phyloP scores from a whole-genome alignment of 805 yeast species.

The Nakazawaea sp. region DNA sequence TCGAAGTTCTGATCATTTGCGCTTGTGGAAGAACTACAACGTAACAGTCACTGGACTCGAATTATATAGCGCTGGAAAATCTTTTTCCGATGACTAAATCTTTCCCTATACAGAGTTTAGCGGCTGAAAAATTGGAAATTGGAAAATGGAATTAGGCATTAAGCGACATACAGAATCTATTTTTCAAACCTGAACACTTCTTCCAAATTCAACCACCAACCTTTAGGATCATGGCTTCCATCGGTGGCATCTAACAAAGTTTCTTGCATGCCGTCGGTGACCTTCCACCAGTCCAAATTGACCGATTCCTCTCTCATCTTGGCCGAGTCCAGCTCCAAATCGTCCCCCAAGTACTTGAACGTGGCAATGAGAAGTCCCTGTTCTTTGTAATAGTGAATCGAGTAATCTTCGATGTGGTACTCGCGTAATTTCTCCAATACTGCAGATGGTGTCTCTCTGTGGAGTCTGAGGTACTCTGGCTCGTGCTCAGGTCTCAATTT shows the following conservation, averaged over 20 bases:
- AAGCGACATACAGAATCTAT: no score
- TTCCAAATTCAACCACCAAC: constrained; percentile 31
- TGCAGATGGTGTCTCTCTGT: constrained; percentile 22
- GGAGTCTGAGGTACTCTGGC: constrained; percentile 30
- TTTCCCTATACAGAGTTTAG: no score
- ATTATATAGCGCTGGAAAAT: no score
- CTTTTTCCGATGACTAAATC: no score
- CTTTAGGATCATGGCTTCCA: constrained; percentile 29
- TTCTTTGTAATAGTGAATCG: constrained; percentile 27
- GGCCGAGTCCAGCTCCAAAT: constrained; percentile 28
- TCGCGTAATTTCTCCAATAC: constrained; percentile 26
- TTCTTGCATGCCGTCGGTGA: constrained; percentile 33
- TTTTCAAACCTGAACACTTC: constrained; percentile 31
- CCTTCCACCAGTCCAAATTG: constrained; percentile 33
- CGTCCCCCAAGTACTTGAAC: constrained; percentile 31
- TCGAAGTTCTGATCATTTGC: not conserved
- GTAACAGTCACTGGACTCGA: no score
- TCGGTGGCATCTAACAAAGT: constrained; percentile 28
- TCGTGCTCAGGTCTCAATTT: constrained; percentile 29
- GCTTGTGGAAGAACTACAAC: no score
- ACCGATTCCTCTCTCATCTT: constrained; percentile 27
- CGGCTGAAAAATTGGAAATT: no score
- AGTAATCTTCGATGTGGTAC: constrained; percentile 34
- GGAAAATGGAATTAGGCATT: no score
- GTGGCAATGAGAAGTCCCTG: constrained; percentile 26